Evolutionary conservation across 805 yeast species (phyloP).

Genomic region (Zygoascus tannicola): DNA sequence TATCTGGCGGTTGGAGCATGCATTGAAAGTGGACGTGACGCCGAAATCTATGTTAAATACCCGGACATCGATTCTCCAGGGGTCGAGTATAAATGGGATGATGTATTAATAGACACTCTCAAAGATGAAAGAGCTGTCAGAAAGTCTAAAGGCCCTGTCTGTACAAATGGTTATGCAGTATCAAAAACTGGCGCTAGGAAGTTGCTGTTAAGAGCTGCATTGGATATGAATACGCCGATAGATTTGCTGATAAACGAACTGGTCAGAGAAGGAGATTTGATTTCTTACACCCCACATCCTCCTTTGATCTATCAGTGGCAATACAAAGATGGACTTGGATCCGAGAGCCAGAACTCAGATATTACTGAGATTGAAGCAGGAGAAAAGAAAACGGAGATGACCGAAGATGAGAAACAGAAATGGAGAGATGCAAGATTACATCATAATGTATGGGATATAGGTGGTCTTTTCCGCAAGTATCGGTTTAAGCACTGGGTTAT

Average conservation of each 20-base stretch:
- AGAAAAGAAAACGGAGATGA: not conserved
- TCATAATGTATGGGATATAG: slow-evolving; percentile 8
- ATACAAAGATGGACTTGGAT: slow-evolving; percentile 8
- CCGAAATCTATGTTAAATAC: slow-evolving; percentile 2
- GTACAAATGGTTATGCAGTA: slow-evolving; percentile 13
- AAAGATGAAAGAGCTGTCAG: slow-evolving; percentile 7
- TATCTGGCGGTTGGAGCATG: slow-evolving; percentile 8
- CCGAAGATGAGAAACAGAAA: not conserved
- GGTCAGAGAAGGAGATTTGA: slow-evolving; percentile 4
- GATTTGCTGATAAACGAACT: slow-evolving; percentile 8
- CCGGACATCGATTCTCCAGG: slow-evolving; percentile 1
- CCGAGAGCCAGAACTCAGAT: slow-evolving; percentile 6
- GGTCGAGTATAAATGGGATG: not conserved
- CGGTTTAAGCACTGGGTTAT: slow-evolving; percentile 3
- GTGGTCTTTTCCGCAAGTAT: not conserved
- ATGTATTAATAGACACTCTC: not conserved
- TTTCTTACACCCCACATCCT: slow-evolving; percentile 9
- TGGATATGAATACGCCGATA: slow-evolving; percentile 9
- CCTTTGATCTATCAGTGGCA: slow-evolving; percentile 11
- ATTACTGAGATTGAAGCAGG: not conserved
- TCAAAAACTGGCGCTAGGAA: slow-evolving; percentile 10
- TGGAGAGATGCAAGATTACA: slow-evolving; percentile 6
- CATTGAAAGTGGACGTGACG: not conserved
- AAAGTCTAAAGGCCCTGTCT: slow-evolving; percentile 3
- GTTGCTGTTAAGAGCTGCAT: slow-evolving; percentile 6